Evolutionary conservation across 164 flowering plant species (phyloP), one percentile per base, ranked within the genome.

Genomic region (Piper betle): DNA sequence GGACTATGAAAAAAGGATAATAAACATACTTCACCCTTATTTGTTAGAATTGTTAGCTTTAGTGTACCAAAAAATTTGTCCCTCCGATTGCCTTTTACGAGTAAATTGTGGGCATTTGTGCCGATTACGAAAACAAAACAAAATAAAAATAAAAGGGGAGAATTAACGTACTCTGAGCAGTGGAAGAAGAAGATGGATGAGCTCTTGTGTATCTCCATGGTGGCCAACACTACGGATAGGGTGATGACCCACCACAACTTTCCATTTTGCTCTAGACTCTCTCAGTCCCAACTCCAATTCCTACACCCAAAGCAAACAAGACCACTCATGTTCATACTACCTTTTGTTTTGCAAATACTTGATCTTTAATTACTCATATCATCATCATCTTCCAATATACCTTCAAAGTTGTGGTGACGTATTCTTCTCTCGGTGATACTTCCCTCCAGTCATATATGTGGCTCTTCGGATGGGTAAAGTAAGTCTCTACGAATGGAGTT

Each of bases 231-330:
- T 86, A 64, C 69, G 72, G 39, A 86, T 81, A 37, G 86, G 52
- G 55, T 84, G 94, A 64, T 86, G 94, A 20, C 85, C 94, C 5
- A 82, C 81, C 15, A 86, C 90, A 8, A 86, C 72, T 61, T 84
- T 86, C 90, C 94, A 86, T 57, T 69, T 79, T 4, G 87, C 87
- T 3, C 56, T 64, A 3, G 89, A 86, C 15, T 75, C 73, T 57
- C 39, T 76, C 54, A 86, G 65, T n/a, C 80, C 81, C 37, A 58
- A 56, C 12, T 82, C 86, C 12, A 84, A 57, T 40, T 83, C 85
- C 94, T 86, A 54, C 33, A 25, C 11, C 53, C 15, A 20, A 17
- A 9, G 56, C 9, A 46, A 46, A 8, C 7, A 6, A 6, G 11
- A 42, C 46, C 7, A 6, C 11, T 6, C 46, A 42, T 42, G 46